Percentiles rank a stretch among this genome's conserved stretches.
Evolutionary conservation across 331 rosid genomes (phyloP).

Genomic region (Quercus lobata): DNA sequence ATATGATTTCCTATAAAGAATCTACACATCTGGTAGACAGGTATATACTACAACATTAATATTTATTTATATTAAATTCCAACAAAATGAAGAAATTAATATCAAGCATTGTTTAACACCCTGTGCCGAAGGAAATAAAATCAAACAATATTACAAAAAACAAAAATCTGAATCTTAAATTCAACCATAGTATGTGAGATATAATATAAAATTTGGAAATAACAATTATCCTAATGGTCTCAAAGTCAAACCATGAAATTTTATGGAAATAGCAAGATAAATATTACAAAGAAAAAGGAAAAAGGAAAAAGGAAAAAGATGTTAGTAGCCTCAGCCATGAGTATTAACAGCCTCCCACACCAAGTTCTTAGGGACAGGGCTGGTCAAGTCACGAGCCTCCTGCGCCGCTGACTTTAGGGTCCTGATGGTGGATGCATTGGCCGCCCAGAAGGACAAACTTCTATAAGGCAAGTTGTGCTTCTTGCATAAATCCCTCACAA

Average conservation of each 20-base stretch:
- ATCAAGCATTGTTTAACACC: background rate
- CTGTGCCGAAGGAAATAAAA: background rate
- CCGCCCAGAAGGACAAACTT: conserved; percentile 51
- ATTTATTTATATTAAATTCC: background rate
- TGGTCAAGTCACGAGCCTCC: conserved; percentile 47
- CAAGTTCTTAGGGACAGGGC: conserved; percentile 47
- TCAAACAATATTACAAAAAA: background rate
- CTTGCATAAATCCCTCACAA: conserved; percentile 45
- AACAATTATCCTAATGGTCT: background rate
- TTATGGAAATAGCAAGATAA: background rate
- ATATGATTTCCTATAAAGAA: background rate
- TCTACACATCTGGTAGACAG: background rate
- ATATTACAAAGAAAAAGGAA: background rate
- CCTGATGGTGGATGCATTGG: conserved; percentile 40
- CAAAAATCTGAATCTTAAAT: background rate
- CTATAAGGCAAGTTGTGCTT: conserved; percentile 55
- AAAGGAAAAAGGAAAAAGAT: background rate
- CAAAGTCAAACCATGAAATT: background rate
- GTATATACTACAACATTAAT: background rate
- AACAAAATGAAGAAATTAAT: background rate
- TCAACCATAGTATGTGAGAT: background rate
- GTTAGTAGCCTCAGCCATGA: conserved; percentile 37
- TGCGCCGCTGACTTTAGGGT: conserved; percentile 50
- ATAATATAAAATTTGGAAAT: background rate
- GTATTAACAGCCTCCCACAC: conserved; percentile 67